Percentiles rank a stretch among this genome's conserved stretches.
Evolutionary conservation across 83 land plant species (phyloP).

Genomic region (Picea abies): DNA sequence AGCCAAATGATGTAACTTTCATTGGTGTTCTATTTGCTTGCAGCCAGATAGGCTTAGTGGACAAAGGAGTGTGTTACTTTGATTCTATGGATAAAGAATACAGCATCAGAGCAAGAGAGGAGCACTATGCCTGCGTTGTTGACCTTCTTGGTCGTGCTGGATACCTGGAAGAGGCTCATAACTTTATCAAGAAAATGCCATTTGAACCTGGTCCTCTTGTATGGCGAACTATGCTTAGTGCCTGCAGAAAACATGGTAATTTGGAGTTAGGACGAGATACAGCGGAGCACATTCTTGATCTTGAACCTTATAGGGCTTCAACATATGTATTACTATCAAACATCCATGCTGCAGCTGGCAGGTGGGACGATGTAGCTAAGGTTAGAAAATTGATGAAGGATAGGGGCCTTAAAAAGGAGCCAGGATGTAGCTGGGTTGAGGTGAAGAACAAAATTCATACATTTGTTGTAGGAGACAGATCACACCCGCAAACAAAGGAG

Average conservation of each 20-base stretch:
- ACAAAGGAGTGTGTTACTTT: conserved; percentile 29
- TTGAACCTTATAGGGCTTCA: no score
- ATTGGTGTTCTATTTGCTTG: conserved; percentile 43
- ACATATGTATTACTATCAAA: no score
- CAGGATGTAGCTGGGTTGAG: conserved; percentile 20
- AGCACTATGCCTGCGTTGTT: conserved; percentile 56
- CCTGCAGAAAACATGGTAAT: conserved; percentile 4
- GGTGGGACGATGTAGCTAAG: not conserved
- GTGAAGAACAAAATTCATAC: conserved; percentile 1
- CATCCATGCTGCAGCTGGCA: no score
- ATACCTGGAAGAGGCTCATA: not conserved
- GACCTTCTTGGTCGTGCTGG: conserved; percentile 31
- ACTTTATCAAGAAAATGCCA: not conserved
- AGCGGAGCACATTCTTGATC: not conserved
- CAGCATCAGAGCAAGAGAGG: conserved; percentile 26
- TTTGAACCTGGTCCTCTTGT: not conserved
- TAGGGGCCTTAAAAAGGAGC: not conserved
- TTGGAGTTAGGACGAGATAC: conserved; percentile 39
- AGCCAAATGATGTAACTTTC: conserved; percentile 44
- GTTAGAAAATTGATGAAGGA: conserved; percentile 9
- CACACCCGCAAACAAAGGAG: conserved; percentile 12
- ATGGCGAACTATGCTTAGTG: not conserved
- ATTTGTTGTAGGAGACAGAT: conserved; percentile 15
- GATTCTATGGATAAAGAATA: conserved; percentile 29
- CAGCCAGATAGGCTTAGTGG: conserved; percentile 35